Evolutionary conservation across 176 grass and related monocot species (phyloP).

Genomic region (Cenchrus fungigraminus): DNA sequence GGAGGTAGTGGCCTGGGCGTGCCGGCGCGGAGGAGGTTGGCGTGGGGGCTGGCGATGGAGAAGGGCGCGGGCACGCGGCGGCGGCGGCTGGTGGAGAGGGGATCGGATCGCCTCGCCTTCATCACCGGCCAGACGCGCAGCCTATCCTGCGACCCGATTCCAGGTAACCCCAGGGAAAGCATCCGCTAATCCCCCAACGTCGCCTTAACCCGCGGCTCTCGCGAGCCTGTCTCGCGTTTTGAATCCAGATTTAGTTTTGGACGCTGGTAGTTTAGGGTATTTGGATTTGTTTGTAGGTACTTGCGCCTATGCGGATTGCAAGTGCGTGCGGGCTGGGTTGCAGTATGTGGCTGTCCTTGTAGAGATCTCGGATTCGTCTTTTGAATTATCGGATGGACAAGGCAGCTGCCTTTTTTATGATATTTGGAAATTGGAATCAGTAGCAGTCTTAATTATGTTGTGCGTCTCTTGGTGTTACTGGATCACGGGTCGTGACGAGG

Average conservation of each 20-base stretch:
- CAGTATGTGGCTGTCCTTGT: neutral
- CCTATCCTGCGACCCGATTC: conserved; percentile 37
- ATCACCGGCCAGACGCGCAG: conserved; percentile 60
- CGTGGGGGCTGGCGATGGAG: conserved; percentile 43
- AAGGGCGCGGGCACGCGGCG: conserved; percentile 57
- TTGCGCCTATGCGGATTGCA: neutral
- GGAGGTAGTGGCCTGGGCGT: conserved; percentile 41
- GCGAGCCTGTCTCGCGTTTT: neutral
- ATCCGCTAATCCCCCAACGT: neutral
- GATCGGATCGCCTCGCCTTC: conserved; percentile 79
- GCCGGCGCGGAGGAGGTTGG: neutral
- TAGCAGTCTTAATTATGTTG: neutral
- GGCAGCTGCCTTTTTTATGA: neutral
- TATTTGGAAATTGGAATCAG: neutral
- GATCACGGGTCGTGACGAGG: neutral
- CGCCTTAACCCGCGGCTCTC: neutral
- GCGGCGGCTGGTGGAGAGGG: conserved; percentile 76
- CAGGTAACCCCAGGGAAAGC: conserved; percentile 31
- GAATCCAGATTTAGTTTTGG: neutral
- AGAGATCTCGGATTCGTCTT: conserved; percentile 3
- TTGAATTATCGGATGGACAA: neutral
- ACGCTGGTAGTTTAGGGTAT: neutral
- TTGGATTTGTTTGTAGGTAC: neutral
- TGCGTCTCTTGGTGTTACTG: neutral
- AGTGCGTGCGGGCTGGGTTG: neutral